Percentiles rank a stretch among this genome's conserved stretches.
These are phyloP conservation scores for Xanthoparmelia taractica DNA, from an alignment of 495 filamentous ascomycete genomes.

Conservation along the genomic window DNA sequence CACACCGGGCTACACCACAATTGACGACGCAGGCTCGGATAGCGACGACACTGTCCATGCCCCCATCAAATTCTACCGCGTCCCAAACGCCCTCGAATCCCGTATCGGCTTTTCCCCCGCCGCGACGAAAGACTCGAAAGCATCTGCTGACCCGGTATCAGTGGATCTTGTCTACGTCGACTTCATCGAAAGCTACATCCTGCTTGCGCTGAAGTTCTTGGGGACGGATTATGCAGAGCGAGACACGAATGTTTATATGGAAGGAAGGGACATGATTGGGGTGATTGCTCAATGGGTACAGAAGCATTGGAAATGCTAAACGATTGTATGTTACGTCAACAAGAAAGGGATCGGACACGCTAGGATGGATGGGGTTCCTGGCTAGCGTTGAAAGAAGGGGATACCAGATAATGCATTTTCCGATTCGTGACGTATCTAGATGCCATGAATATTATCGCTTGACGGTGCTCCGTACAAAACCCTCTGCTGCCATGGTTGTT, in stretches of 20 bases:
- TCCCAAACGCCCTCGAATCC: conserved; percentile 76
- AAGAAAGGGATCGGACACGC: neutral
- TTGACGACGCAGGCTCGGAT: conserved; percentile 73
- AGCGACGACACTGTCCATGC: conserved; percentile 88
- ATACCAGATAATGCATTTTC: neutral
- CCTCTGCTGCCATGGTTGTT: neutral
- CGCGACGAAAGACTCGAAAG: neutral
- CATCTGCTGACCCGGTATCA: conserved; percentile 42
- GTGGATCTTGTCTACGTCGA: conserved; percentile 88
- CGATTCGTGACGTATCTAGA: neutral
- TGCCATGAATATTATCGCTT: neutral
- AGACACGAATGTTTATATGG: conserved; percentile 58
- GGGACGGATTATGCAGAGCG: conserved; percentile 46
- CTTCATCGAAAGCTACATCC: conserved; percentile 74
- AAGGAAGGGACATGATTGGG: conserved; percentile 60
- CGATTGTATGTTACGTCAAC: neutral
- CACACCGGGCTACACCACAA: conserved; percentile 78
- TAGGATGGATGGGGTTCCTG: neutral
- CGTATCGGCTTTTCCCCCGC: conserved; percentile 45
- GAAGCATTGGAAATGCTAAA: conserved; percentile 61
- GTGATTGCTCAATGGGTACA: conserved; percentile 71
- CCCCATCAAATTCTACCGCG: conserved; percentile 60
- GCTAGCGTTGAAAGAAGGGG: neutral
- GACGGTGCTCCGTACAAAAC: neutral
- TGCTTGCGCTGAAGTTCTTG: conserved; percentile 63